These are phyloP conservation scores for Rutstroemia sp. DNA, from an alignment of 2,329 filamentous ascomycete genomes.

Conservation along the genomic window DNA sequence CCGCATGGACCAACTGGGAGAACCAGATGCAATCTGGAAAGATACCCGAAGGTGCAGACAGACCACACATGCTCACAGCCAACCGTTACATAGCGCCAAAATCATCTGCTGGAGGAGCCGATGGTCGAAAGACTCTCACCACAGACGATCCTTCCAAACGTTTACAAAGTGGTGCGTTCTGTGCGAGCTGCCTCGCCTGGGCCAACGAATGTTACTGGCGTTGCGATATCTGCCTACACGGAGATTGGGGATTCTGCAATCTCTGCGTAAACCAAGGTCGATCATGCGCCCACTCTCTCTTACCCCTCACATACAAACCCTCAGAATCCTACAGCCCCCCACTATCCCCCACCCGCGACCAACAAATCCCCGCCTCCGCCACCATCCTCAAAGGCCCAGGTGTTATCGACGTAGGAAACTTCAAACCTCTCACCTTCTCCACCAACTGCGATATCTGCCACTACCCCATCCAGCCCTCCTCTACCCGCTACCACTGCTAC, in stretches of 20 bases:
- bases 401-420: constrained; percentile 40
- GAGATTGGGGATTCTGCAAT: constrained; percentile 93
- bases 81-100: constrained; percentile 49
- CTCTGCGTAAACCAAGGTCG: constrained; percentile 75
- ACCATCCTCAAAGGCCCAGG: constrained; percentile 41
- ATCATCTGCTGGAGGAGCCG: constrained; percentile 42
- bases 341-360: constrained; percentile 35
- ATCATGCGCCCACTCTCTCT: constrained; percentile 73
- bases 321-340: constrained; percentile 30
- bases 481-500: constrained; percentile 73
- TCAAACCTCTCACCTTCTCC: constrained; percentile 62
- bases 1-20: constrained; percentile 62
- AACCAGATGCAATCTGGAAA: constrained; percentile 33
- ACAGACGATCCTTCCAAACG: constrained; percentile 60
- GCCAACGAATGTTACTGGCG: constrained; percentile 86
- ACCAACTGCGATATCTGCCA: constrained; percentile 75
- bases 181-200: constrained; percentile 64
- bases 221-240: constrained; percentile 79
- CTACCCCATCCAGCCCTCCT: constrained; percentile 60
- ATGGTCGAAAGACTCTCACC: constrained; percentile 51
- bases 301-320: constrained; percentile 63
- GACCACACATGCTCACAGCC: constrained; percentile 51
- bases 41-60: constrained; percentile 32
- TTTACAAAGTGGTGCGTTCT: constrained; percentile 77
- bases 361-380: constrained; percentile 38